These are phyloP conservation scores for Cercospora sp. DNA, from an alignment of 2,329 filamentous ascomycete species.

Conservation along the genomic window DNA sequence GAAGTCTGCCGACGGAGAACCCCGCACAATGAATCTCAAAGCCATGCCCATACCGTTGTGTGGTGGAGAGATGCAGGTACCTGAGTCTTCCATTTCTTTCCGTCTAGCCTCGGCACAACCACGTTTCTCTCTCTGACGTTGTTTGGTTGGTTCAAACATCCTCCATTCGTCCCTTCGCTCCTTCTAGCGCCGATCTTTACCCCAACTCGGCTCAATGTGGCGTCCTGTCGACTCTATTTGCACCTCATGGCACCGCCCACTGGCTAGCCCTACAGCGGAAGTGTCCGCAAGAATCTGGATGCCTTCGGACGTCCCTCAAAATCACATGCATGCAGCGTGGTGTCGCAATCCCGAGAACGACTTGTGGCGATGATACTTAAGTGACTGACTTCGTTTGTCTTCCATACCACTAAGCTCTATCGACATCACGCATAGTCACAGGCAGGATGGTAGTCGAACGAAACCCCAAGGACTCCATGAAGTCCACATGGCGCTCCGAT, in stretches of 20 bases:
- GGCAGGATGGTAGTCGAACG: constrained; percentile 3
- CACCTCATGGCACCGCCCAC: background rate
- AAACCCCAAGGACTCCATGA: constrained; percentile 28
- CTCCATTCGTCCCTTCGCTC: background rate
- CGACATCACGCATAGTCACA: background rate
- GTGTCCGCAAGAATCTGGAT: constrained; percentile 5
- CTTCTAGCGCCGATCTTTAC: background rate
- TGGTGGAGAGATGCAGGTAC: background rate
- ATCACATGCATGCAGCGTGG: background rate
- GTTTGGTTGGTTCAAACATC: background rate
- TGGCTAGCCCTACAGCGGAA: background rate
- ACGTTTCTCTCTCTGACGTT: background rate
- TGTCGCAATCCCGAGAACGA: background rate
- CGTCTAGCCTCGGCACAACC: background rate
- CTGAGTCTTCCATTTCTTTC: background rate
- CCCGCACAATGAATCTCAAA: background rate
- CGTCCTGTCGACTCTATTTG: background rate
- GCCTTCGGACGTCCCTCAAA: background rate
- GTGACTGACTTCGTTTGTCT: background rate
- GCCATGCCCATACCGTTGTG: background rate
- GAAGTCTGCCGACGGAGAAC: background rate
- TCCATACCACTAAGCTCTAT: background rate
- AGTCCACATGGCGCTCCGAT: constrained; percentile 26
- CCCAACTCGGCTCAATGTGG: background rate
- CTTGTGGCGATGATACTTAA: background rate